Percentiles rank a stretch among this genome's conserved stretches.
Evolutionary conservation across 2,329 filamentous ascomycete genomes (phyloP).

Genomic region (Malbranchea cinnamomea): DNA sequence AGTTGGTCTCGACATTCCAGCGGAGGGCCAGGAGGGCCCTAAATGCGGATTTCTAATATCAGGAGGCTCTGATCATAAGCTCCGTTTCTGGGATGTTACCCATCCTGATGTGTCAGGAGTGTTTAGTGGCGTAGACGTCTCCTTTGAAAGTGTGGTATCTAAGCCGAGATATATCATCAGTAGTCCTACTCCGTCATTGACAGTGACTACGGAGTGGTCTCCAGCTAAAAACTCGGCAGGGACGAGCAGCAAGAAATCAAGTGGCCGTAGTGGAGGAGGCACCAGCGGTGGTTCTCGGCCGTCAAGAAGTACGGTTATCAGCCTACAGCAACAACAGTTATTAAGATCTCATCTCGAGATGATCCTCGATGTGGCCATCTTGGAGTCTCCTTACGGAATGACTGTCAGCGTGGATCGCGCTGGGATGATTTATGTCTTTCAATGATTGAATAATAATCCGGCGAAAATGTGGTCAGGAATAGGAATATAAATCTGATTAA

Average conservation of each 20-base stretch:
- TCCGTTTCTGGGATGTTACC: constrained; percentile 85
- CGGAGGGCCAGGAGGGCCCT: constrained; percentile 43
- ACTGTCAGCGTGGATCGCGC: constrained; percentile 78
- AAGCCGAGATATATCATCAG: constrained; percentile 57
- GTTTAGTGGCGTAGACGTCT: constrained; percentile 59
- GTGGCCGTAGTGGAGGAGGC: constrained; percentile 22
- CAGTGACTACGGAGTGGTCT: constrained; percentile 50
- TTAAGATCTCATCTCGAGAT: constrained; percentile 76
- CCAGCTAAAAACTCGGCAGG: constrained; percentile 24
- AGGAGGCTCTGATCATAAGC: constrained; percentile 74
- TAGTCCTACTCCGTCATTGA: constrained; percentile 48
- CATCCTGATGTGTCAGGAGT: constrained; percentile 64
- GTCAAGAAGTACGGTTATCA: constrained; percentile 69
- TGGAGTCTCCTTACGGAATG: constrained; percentile 87
- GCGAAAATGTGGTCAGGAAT: too few relatives aligned
- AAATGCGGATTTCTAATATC: constrained; percentile 75
- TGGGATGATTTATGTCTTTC: constrained; percentile 76
- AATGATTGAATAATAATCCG: too few relatives aligned
- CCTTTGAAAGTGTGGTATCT: constrained; percentile 37
- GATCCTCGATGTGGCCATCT: constrained; percentile 71
- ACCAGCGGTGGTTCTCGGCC: constrained; percentile 28
- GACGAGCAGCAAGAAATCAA: constrained; percentile 17
- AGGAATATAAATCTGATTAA: too few relatives aligned
- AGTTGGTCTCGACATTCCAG: constrained; percentile 53
- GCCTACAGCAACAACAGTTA: constrained; percentile 71